Percentiles rank a stretch among this genome's conserved stretches.
Conservation (phyloP, 2,329 filamentous ascomycete species). For the Alternaria metachromatica region DNA sequence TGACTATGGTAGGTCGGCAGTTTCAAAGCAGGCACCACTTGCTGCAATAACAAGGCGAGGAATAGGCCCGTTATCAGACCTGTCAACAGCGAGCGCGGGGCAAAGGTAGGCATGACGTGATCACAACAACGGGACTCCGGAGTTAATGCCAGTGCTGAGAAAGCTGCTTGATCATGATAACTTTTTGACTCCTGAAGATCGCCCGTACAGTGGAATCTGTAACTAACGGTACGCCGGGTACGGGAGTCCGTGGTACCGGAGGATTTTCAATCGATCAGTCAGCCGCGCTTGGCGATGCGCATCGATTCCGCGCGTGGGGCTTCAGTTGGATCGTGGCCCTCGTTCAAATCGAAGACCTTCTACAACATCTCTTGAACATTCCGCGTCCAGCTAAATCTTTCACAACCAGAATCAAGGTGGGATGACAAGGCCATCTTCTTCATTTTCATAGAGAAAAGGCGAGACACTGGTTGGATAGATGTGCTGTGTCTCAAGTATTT, state of each 20-base stretch:
- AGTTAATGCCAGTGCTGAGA: not conserved
- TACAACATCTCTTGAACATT: not conserved
- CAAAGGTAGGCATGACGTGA: conserved; percentile 26
- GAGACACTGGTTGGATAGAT: not conserved
- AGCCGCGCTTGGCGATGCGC: conserved; percentile 2
- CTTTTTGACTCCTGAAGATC: not conserved
- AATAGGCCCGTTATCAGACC: conserved; percentile 36
- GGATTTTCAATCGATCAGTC: conserved; percentile 11
- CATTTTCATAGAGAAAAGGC: not conserved
- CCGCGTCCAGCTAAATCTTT: not conserved
- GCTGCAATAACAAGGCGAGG: conserved; percentile 35
- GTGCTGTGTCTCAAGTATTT: not conserved
- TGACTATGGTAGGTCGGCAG: conserved; percentile 17
- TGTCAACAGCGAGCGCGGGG: conserved; percentile 26
- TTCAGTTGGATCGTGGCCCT: not conserved
- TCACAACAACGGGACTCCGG: conserved; percentile 7
- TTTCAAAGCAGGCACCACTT: conserved; percentile 24
- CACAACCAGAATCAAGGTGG: not conserved
- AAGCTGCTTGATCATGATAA: not conserved
- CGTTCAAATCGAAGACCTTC: not conserved
- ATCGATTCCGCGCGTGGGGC: conserved; percentile 4
- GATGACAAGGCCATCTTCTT: not conserved
- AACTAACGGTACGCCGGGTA: not conserved
- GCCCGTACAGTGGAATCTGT: not conserved
- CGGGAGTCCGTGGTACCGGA: not conserved